Evolutionary conservation across 2,329 filamentous ascomycete genomes (phyloP).

Genomic region (Penicillium occitanis): DNA sequence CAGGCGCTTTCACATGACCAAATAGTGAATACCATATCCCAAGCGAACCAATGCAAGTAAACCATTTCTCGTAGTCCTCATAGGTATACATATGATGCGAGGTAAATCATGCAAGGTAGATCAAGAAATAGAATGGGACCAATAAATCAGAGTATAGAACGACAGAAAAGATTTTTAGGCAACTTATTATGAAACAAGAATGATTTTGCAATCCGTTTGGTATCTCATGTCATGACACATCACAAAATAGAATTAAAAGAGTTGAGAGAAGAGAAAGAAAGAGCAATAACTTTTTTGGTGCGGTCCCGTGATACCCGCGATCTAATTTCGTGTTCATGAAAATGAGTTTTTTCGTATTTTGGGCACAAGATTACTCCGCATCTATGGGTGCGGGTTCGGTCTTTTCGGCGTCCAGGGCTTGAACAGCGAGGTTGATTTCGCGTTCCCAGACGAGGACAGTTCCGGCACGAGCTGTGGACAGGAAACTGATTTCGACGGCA

Average conservation of each 20-base stretch:
- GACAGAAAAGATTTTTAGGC: not conserved
- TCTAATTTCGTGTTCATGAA: constrained; percentile 7
- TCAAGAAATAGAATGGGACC: not conserved
- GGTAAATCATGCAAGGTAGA: not conserved
- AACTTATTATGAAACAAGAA: constrained; percentile 2
- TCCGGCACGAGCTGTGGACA: constrained; percentile 84
- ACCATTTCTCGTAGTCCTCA: not conserved
- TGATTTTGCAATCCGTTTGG: constrained; percentile 9
- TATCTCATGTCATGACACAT: constrained; percentile 17
- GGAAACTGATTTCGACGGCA: constrained; percentile 77
- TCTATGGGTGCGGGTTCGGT: constrained; percentile 10
- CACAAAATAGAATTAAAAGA: constrained; percentile 1
- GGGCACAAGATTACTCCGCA: not conserved
- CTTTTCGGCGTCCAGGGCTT: constrained; percentile 57
- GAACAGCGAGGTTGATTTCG: constrained; percentile 71
- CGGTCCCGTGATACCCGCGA: constrained; percentile 14
- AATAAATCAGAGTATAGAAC: not conserved
- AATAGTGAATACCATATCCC: not conserved
- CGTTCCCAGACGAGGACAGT: constrained; percentile 81
- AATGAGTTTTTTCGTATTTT: not conserved
- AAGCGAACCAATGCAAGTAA: not conserved
- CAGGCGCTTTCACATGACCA: not conserved
- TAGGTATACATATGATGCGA: constrained; percentile 11
- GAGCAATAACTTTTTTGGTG: constrained; percentile 10
- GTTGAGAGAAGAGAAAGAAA: not conserved